Base-by-base conservation (phyloP, 2,329 filamentous ascomycete species). In the Paraphoma sp. region DNA sequence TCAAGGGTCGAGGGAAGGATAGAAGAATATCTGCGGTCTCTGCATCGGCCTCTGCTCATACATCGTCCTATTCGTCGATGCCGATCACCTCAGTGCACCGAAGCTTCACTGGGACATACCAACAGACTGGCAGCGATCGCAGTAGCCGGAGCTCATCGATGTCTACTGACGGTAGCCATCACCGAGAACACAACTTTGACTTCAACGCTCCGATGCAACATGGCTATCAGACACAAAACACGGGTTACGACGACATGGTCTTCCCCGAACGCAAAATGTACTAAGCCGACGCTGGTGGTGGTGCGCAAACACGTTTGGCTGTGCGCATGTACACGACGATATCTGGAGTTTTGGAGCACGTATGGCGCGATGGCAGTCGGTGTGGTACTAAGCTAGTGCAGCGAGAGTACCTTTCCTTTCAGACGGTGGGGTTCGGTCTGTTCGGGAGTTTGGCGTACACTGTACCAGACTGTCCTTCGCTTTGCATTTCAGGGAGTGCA, bases 1-100 rank as follows among this genome's bases (percentile, higher is more conserved):
- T 98, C 82, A 98, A 97, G 78, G 95, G 95, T 10, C 88, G 95
- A 45, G 95, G 95, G 43, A 95, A 94, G 73, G 91, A 93, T 66
- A 84, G 92, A 54, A 87, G 87, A 55, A 89, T 93, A 63, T 77
- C 76, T 43, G 71, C 75, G 10, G 56, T 71, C 29, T 62, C 71
- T 2, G 63, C 68, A 1, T 70, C 72, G 6, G 64, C 61, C 16
- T 60, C 65, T 9, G 64, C 69, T 3, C 67, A 67, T 52, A 57
- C 66, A 1, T 69, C 70, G 9, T 67, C 66, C 4, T 75, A 71
- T 61, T 49, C 62, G 1, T 45, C 56, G 5, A 42, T 67, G 30
- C 64, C 69, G 7, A 62, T 68, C 18, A 54, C 59, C 6, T 60
- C 71, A 1, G 46, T 64, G 54, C 53, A 64, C 16, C 64, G 63